Base-by-base conservation (phyloP, 768 basidiomycete species). In the Cubamyces lactineus region DNA sequence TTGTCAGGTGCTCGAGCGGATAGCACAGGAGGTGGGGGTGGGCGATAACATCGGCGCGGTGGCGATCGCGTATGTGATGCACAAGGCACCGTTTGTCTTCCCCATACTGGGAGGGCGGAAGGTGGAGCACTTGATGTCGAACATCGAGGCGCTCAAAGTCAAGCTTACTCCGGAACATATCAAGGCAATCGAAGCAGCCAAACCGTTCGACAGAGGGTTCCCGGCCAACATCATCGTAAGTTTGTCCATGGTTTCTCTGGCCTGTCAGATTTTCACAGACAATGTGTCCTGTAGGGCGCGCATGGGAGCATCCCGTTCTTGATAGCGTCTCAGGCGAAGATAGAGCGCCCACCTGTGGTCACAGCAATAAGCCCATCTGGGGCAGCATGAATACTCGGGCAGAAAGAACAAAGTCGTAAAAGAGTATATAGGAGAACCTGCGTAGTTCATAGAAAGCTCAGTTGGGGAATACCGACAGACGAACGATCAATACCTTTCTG, bases 31-130 rank as follows among this genome's bases (percentile, higher is more conserved):
- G 64, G 73, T 84, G 9, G 81, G 82, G 0, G 75, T 28, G 6
- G 26, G 38, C 45, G 23, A 11, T 17, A 78, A 34, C 34, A 34
- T 34, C 34, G 34, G 34, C 34, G 34, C 34, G 9, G 80, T 82
- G 1, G 80, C 81, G 4, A 79, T 84, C 54, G 80, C 81, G 9
- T 83, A 83, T 57, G 71, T 84, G 11, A 70, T 84, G 70, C 79
- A 82, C 30, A 84, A 82, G 28, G 21, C 28, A 65, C 77, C 78
- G 0, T 81, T 73, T 48, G 79, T 81, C 0, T 82, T 83, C 70
- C 81, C 81, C 0, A 73, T 83, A 58, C 68, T 83, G 15, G 81
- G 82, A 4, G 77, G 80, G 0, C 73, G 81, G 30, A 85, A 82
- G 63, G 70, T 82, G 30, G 80, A 81, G 63, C 79, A 84, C 34